Evolutionary conservation across 2,329 filamentous ascomycete species (phyloP).

Genomic region (Fusarium circinatum): DNA sequence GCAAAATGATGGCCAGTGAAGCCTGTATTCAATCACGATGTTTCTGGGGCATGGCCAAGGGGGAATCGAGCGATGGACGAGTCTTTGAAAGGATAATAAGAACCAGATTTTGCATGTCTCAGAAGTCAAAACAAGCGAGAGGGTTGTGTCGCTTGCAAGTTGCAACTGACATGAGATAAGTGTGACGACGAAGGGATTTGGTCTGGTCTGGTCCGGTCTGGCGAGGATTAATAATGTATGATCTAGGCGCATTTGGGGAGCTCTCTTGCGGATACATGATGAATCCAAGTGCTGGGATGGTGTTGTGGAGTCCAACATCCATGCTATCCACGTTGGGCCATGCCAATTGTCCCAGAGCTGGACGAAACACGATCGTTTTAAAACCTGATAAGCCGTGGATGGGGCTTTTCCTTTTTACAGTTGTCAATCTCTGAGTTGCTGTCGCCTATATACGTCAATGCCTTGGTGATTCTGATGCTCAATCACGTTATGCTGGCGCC

Average conservation of each 20-base stretch:
- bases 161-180: slow-evolving; percentile 35
- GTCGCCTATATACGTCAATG: neutral
- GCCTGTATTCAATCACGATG: slow-evolving; percentile 21
- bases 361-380: slow-evolving; percentile 25
- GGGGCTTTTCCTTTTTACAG: neutral
- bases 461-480: neutral
- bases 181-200: slow-evolving; percentile 26
- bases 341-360: neutral
- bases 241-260: slow-evolving; percentile 16
- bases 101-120: slow-evolving; percentile 20
- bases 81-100: neutral
- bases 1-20: slow-evolving; percentile 13
- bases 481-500: neutral
- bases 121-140: slow-evolving; percentile 12
- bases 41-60: slow-evolving; percentile 28
- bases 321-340: slow-evolving; percentile 1
- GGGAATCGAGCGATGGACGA: neutral
- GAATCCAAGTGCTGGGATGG: slow-evolving; percentile 35
- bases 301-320: slow-evolving; percentile 28
- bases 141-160: slow-evolving; percentile 15
- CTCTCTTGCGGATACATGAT: slow-evolving; percentile 34
- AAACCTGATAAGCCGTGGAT: neutral
- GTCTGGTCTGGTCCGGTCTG: neutral
- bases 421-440: slow-evolving; percentile 11
- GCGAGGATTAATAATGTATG: slow-evolving; percentile 37